Base-by-base conservation (phyloP, 495 filamentous ascomycete species). In the Hapsidospora chrysogenum region DNA sequence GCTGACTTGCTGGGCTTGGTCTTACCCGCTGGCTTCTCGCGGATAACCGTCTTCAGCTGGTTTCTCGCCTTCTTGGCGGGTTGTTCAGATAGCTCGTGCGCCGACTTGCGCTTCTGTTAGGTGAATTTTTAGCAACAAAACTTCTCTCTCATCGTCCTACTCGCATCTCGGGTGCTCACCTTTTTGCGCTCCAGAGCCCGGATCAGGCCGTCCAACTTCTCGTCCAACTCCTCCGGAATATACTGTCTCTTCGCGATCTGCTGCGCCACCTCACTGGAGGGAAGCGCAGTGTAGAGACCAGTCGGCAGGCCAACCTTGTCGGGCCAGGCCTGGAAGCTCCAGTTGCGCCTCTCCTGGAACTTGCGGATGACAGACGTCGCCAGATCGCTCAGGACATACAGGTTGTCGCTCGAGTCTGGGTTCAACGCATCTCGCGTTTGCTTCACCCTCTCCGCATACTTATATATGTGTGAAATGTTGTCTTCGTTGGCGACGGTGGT, bases 391-490 rank as follows among this genome's bases (percentile, higher is more conserved):
- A 96, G 57, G 11, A 83, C 72, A 46, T 93, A 92, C 17, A 96
- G 68, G 31, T 77, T 74, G 39, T 79, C 70, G 38, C 68, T 71
- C 41, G 64, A 48, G 0, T 53, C 47, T 0, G 58, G 63, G 26
- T 63, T 64, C 31, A 96, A 68, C 16, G 70, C 78, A 48, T 97
- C 92, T 15, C 74, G 71, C 16, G 81, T 78, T 55, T 85, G 79
- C 57, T 99, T 99, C 32, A 93, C 77, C 7, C 85, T 76, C 58
- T 96, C 84, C 13, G 82, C 87, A 31, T 92, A 74, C 52, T 93
- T 84, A 61, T 77, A 92, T 39, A 99, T 86, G 39, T 93, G 56
- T 0, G 80, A 78, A 6, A 96, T 63, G 45, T 95, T 96, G 14
- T 80, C 73, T 44, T 84, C 76, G 18, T 76, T 92, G 9, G 80